Evolutionary conservation across 331 rosid species (phyloP), one percentile per base, ranked within the genome.

Genomic region (Erythrophleum ivorense): DNA sequence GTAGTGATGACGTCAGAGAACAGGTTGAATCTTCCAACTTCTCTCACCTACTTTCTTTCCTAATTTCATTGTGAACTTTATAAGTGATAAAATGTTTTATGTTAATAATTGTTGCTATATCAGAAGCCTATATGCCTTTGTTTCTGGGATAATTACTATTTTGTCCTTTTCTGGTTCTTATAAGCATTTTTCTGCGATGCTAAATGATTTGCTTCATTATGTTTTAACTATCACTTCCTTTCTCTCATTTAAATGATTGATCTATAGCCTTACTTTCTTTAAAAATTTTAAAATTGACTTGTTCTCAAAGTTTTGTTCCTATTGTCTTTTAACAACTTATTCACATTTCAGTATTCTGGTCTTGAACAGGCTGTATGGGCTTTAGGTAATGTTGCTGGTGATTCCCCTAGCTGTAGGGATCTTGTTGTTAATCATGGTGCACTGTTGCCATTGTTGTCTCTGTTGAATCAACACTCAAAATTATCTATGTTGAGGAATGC

Each of bases 341-440:
- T 84, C 50, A 3, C 48, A 78, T 54, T 38, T 36, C 31, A 3
- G 6, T 3, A 57, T 80, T 54, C 79, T 78, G 50, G 6, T 80
- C 79, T 55, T 81, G 80, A 82, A 73, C 85, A 91, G 92, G 96
- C 93, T 13, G 92, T 91, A 15, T 89, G 93, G 96, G 93, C 91
- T 54, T 86, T 93, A 40, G 92, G 93, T 80, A 90, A 87, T 59
- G 86, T 93, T 76, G 93, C 93, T 73, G 93, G 92, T 55, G 96
- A 89, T 74, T 91, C 96, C 50, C 93, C 91, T 8, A 77, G 54
- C 34, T 80, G 91, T 55, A 88, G 93, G 70, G 93, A 88, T 84
- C 85, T 86, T 82, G 90, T 93, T 82, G 89, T 91, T 62, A 24
- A 72, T 69, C 83, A 87, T 24, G 90, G 89, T 74, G 92, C 92